These are phyloP conservation scores for Carpinus viminea DNA, from an alignment of 306 rosid species.

Conservation along the genomic window DNA sequence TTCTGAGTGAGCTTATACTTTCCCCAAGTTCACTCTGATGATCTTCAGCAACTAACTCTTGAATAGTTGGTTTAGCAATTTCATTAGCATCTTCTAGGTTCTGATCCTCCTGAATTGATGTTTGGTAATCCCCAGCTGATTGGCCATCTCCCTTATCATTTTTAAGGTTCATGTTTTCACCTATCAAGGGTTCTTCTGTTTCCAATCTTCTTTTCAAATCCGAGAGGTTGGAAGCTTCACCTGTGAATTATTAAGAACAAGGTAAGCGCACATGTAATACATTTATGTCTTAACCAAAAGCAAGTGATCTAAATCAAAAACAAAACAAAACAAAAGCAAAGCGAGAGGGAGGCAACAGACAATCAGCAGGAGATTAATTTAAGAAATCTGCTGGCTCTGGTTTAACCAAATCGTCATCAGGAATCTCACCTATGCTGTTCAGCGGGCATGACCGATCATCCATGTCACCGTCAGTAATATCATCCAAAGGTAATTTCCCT, in stretches of 20 bases:
- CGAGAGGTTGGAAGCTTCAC: constrained; percentile 16
- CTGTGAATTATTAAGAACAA: neutral
- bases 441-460: neutral
- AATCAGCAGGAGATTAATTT: neutral
- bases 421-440: neutral
- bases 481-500: neutral
- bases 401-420: neutral
- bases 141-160: constrained; percentile 8
- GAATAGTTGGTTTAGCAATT: neutral
- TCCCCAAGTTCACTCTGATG: neutral
- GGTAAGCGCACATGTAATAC: neutral
- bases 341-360: neutral
- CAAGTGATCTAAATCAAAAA: neutral
- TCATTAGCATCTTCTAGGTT: constrained; percentile 5
- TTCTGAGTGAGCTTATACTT: constrained; percentile 1
- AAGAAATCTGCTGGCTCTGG: neutral
- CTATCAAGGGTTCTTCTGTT: constrained; percentile 12
- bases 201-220: neutral
- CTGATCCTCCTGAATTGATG: constrained; percentile 5
- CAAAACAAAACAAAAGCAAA: neutral
- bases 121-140: constrained; percentile 6
- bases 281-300: neutral
- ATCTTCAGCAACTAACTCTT: neutral
- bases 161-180: neutral
- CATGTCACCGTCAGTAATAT: neutral